Percentiles rank a stretch among this genome's conserved stretches.
Conservation (phyloP, 2,329 filamentous ascomycete genomes). For the Pseudovirgaria hyperparasitica region DNA sequence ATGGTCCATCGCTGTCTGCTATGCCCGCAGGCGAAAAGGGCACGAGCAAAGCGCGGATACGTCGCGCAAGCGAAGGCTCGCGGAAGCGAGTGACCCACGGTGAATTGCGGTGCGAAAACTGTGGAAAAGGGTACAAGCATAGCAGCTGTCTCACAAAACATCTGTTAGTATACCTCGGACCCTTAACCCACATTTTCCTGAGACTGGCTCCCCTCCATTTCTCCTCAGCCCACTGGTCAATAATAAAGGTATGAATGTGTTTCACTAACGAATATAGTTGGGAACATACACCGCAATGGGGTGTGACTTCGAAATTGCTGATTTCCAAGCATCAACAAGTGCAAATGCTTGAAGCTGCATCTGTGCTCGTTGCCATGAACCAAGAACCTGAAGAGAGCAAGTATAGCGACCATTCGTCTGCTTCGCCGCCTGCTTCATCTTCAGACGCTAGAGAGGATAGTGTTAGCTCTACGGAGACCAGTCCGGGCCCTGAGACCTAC, state of each 20-base stretch:
- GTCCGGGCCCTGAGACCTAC: conserved; percentile 63
- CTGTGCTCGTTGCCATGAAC: conserved; percentile 91
- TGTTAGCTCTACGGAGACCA: conserved; percentile 81
- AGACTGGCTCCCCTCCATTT: conserved; percentile 23
- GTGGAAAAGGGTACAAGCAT: conserved; percentile 99
- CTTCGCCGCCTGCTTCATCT: conserved; percentile 69
- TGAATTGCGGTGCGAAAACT: conserved; percentile 92
- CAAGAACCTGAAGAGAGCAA: conserved; percentile 49
- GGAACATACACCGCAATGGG: conserved; percentile 99
- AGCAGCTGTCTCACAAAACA: conserved; percentile 99
- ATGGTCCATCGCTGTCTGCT: conserved; percentile 47
- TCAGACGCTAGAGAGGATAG: conserved; percentile 63
- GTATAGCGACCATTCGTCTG: conserved; percentile 65
- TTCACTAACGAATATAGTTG: conserved; percentile 49
- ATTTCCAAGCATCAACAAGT: conserved; percentile 99
- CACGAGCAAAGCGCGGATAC: conserved; percentile 40
- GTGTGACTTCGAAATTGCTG: conserved; percentile 88
- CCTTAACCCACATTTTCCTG: conserved; percentile 10
- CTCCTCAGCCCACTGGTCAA: conserved; percentile 8
- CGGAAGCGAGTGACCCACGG: conserved; percentile 66
- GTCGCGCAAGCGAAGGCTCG: conserved; percentile 74
- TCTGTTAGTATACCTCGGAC: conserved; percentile 73
- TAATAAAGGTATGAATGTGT: too few species aligned
- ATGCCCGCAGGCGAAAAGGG: conserved; percentile 32
- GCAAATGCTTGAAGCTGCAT: conserved; percentile 89